These are phyloP conservation scores for Phytopythium boreale DNA, from an alignment of 352 stramenopile genomes.

Conservation along the genomic window DNA sequence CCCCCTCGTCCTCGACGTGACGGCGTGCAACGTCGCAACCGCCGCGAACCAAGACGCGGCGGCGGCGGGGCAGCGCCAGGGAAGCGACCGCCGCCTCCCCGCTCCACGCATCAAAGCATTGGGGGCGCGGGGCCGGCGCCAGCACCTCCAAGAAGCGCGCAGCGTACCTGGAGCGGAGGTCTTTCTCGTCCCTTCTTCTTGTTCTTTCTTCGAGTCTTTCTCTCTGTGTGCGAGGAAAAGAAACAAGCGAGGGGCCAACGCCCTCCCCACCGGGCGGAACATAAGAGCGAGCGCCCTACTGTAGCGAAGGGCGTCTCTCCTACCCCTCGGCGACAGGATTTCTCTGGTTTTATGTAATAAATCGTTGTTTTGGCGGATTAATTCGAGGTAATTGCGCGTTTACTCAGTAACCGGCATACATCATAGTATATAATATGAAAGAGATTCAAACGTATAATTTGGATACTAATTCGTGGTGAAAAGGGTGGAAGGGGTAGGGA, in stretches of 20 bases:
- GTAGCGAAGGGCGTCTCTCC: background rate
- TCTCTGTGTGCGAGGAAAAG: background rate
- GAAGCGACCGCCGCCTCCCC: background rate
- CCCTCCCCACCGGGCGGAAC: background rate
- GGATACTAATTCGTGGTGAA: slow-evolving; percentile 11
- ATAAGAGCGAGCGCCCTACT: background rate
- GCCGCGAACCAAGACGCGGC: background rate
- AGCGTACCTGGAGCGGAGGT: background rate
- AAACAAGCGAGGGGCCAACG: background rate
- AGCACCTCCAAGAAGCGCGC: background rate
- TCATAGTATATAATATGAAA: too few relatives aligned
- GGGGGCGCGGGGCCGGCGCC: background rate
- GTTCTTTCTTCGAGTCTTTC: background rate
- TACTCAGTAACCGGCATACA: too few relatives aligned
- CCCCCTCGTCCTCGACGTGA: slow-evolving; percentile 2
- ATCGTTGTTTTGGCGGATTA: background rate
- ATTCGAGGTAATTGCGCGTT: background rate
- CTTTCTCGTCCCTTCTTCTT: slow-evolving; percentile 1
- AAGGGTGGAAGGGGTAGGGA: slow-evolving; percentile 3
- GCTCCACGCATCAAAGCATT: background rate
- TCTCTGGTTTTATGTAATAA: background rate
- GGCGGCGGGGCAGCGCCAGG: background rate
- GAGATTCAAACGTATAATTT: slow-evolving; percentile 17
- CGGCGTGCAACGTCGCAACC: slow-evolving; percentile 8
- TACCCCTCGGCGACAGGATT: background rate